phyloP scores from a whole-genome alignment of 78 protist genomes.

The Anaeramoeba ignava region DNA sequence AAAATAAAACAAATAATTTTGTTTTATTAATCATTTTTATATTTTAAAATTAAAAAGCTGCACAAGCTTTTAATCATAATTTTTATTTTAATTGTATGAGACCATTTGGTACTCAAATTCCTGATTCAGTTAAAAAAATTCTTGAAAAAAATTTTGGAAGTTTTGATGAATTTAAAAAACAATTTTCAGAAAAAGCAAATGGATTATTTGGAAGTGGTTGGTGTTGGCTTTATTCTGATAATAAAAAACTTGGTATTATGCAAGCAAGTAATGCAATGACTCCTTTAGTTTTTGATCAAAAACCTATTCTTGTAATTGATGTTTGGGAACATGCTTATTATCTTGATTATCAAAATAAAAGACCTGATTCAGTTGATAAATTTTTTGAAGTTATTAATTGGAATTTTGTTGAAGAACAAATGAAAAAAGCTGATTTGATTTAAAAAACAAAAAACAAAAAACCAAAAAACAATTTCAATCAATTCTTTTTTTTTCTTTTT shows the following conservation, averaged over 20 bases:
- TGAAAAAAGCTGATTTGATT: not conserved
- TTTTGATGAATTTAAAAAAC: not conserved
- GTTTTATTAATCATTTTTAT: not conserved
- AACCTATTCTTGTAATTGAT: not conserved
- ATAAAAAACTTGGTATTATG: not conserved
- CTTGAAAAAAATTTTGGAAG: not conserved
- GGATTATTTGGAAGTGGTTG: not conserved
- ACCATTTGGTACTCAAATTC: not conserved
- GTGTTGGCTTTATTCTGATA: not conserved
- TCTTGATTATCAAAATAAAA: not conserved
- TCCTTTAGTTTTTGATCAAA: not conserved
- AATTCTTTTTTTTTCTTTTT: too few species aligned
- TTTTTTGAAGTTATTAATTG: slow-evolving; percentile 1
- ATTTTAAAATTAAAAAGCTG: not conserved
- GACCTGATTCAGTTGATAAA: not conserved
- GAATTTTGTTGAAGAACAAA: not conserved
- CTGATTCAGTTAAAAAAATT: not conserved
- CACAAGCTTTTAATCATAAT: not conserved
- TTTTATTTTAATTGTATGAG: not conserved
- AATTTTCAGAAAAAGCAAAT: not conserved
- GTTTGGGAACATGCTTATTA: slow-evolving; percentile 4
- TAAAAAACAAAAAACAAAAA: too few species aligned
- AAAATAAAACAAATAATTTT: not conserved
- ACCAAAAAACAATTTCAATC: too few species aligned
- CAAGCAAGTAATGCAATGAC: not conserved